phyloP scores from a whole-genome alignment of 257 asterid species.

The Verbascum thapsus region DNA sequence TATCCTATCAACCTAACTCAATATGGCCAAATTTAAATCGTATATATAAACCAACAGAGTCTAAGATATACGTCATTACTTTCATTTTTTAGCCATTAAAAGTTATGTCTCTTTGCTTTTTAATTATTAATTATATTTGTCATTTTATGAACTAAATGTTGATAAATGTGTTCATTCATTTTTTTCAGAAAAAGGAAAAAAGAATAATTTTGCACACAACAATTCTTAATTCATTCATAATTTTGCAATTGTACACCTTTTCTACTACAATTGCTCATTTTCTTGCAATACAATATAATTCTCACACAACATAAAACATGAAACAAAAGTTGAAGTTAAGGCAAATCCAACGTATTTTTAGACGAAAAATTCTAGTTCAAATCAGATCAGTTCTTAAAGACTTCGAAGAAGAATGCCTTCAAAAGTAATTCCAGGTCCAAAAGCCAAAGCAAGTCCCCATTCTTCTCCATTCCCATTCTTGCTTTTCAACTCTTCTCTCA shows the following conservation, averaged over 20 bases:
- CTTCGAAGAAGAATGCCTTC: constrained; percentile 88
- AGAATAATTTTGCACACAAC: no score
- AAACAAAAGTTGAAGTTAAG: not conserved
- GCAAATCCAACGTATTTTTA: no score
- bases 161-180: no score
- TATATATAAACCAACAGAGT: no score
- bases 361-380: not conserved
- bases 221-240: constrained; percentile 5
- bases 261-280: not conserved
- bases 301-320: not conserved
- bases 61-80: no score
- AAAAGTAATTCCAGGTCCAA: constrained; percentile 91
- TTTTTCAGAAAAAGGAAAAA: no score
- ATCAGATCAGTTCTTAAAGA: constrained; percentile 39
- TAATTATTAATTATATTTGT: no score
- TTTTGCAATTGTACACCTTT: not conserved
- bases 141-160: no score
- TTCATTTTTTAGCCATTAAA: no score
- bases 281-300: not conserved
- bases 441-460: constrained; percentile 90
- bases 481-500: constrained; percentile 69
- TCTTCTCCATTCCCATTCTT: constrained; percentile 49
- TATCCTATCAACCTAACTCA: no score
- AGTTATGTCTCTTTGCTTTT: no score
- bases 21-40: no score